Evolutionary conservation across 768 basidiomycete genomes (phyloP), one percentile per base, ranked within the genome.

Genomic region (Pisolithus microcarpus): DNA sequence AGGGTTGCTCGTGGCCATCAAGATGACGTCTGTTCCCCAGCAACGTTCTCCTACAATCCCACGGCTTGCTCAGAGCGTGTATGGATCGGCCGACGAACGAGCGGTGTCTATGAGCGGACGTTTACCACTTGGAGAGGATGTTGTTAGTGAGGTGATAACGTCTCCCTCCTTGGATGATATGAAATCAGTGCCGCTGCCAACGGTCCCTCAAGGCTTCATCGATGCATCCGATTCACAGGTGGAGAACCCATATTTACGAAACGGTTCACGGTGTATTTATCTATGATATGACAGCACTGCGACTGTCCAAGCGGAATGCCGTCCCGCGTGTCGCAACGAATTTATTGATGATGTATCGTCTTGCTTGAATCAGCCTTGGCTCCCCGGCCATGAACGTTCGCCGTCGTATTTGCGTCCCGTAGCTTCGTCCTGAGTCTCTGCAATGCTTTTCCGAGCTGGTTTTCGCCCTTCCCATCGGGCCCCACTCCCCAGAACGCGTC

Each of bases 21-120:
- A 15, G 77, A 57, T 73, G 78, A n/a, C 87, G 85, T 68, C 68
- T 84, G 45, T 85, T 83, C 62, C 86, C 85, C 58, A 78, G 77
- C 24, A 84, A 85, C 62, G 72, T 69, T 50, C 85, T 85, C 57
- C 78, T 84, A 39, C 34, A 13, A 34, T 15, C 34, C 34, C 34
- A 15, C 13, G 13, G 34, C 11, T 34, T 34, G 13, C 34, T 34
- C 34, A 34, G 11, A 34, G 34, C 34, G 3, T 15, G 13, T 15
- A 15, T 13, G 34, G 11, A 11, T 34, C 34, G 34, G 34, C 34
- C 34, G 34, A 34, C 34, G 34, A 34, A 13, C 34, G 13, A 15
- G 15, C 34, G 34, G 34, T 15, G 34, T 34, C 13, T 34, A 34
- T 34, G 34, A 15, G 34, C 13, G 11, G 34, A 34, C 34, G 34